Evolutionary conservation across 441 rosid species (phyloP), one percentile per base, ranked within the genome.

Genomic region (Euphorbia corollata): DNA sequence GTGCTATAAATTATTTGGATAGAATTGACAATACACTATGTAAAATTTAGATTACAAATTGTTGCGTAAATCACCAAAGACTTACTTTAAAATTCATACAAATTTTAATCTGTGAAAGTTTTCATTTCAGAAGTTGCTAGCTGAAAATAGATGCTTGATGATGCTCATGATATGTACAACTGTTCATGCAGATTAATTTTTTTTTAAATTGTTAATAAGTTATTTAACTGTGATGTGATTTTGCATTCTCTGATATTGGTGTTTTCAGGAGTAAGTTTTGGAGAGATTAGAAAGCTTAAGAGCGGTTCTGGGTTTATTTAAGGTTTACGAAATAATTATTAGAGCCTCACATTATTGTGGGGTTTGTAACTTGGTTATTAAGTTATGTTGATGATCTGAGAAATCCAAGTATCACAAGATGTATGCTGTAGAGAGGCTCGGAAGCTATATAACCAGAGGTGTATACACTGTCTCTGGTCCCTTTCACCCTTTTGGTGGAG

Each of bases 401-500:
- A 54, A 20, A 54, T 72, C 59, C 16, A 30, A 45, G 50, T 65
- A 59, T 62, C 54, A 22, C 18, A 76, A 75, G 64, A 94, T 91
- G 99, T 76, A 85, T 66, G 85, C 97, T 9, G 94, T 94, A 19
- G 97, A 89, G 74, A 86, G 90, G 82, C 74, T 94, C 65, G 97
- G 99, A 36, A 89, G 84, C 79, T 89, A 87, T 74, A 85, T 94
- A 77, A 84, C 93, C 68, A 77, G 88, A 48, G 91, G 99, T 22
- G 96, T 91, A 50, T 89, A 82, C 69, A 86, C 90, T 24, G 92
- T 87, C 18, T 86, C 97, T 16, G 96, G 87, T 19, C 96, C 99
- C 9, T 91, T 94, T 64, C 99, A 94, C 71, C 96, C 97, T 0
- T 94, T 94, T 73, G 99, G 99, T 55, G 99, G 99, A 61, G 99